These are phyloP conservation scores for Fonsecaea pedrosoi DNA, from an alignment of 2,329 filamentous ascomycete species.

Conservation along the genomic window DNA sequence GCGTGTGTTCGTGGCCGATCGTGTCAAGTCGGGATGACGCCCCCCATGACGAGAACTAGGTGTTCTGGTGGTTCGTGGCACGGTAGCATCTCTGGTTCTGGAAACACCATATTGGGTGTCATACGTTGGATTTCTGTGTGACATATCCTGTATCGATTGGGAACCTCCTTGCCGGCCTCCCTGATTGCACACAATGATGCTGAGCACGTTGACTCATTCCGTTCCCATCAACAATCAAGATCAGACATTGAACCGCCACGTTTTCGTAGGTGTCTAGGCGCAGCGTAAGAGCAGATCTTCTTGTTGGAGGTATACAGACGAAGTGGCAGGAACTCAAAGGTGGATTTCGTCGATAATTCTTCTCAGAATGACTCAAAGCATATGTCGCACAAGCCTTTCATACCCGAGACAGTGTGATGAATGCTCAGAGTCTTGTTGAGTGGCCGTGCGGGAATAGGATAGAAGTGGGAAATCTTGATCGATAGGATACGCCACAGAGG, in stretches of 20 bases:
- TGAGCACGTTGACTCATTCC: constrained; percentile 25
- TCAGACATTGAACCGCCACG: constrained; percentile 13
- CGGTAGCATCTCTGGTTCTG: constrained; percentile 35
- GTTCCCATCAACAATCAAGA: constrained; percentile 9
- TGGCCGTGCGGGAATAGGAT: constrained; percentile 7
- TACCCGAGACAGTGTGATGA: constrained; percentile 26
- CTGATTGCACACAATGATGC: constrained; percentile 16
- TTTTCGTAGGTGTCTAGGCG: neutral
- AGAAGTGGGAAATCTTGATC: constrained; percentile 14
- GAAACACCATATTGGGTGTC: constrained; percentile 32
- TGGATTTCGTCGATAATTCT: constrained; percentile 9
- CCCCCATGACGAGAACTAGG: constrained; percentile 21
- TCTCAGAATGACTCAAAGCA: constrained; percentile 5
- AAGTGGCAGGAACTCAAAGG: neutral
- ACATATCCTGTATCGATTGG: constrained; percentile 26
- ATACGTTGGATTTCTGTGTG: constrained; percentile 32
- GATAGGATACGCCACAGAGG: constrained; percentile 32
- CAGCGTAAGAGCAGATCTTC: neutral
- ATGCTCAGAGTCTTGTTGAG: constrained; percentile 8
- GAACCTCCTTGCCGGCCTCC: constrained; percentile 23
- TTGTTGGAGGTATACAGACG: neutral
- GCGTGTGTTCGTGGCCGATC: constrained; percentile 9
- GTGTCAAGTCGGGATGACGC: constrained; percentile 7
- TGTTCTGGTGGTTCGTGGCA: constrained; percentile 29
- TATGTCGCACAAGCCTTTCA: constrained; percentile 29